Percentiles rank a stretch among this genome's conserved stretches.
These are phyloP conservation scores for Scenedesmus sp. DNA, from an alignment of 163 green algal genomes.

Conservation along the genomic window DNA sequence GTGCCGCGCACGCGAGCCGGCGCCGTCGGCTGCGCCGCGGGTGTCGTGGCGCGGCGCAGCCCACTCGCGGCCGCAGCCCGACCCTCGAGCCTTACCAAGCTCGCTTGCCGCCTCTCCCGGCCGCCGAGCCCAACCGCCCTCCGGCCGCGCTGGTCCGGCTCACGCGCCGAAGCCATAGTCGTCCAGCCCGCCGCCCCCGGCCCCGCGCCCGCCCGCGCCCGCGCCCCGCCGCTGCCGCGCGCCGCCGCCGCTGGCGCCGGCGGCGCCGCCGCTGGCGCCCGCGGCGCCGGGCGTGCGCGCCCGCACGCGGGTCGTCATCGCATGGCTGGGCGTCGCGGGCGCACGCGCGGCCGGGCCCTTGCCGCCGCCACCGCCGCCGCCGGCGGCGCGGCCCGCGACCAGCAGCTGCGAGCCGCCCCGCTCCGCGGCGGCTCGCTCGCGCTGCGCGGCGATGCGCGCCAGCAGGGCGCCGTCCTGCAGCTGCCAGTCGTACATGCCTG, in stretches of 20 bases:
- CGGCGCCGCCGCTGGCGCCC: neutral
- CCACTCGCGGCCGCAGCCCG: too few species aligned
- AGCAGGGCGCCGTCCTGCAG: conserved; percentile 19
- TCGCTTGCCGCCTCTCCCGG: too few species aligned
- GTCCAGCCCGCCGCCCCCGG: conserved; percentile 5
- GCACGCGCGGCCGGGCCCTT: neutral
- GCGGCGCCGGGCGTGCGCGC: neutral
- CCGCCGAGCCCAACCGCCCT: too few species aligned
- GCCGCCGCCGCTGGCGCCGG: neutral
- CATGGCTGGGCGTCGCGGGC: neutral
- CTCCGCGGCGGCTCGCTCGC: neutral
- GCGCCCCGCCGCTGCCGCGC: neutral
- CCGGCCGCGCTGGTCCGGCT: too few species aligned
- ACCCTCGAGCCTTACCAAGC: neutral
- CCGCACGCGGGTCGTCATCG: neutral
- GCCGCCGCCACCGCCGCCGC: neutral
- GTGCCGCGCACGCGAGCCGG: too few species aligned
- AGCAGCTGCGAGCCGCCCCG: too few species aligned
- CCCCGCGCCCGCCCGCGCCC: too few species aligned
- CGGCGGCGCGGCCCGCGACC: neutral
- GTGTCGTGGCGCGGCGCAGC: too few species aligned
- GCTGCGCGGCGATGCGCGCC: neutral
- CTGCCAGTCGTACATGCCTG: conserved; percentile 45
- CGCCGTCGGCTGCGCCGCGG: too few species aligned
- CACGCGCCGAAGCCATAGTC: conserved; percentile 18